Percentiles rank a stretch among this genome's conserved stretches.
phyloP scores from a whole-genome alignment of 2,329 filamentous ascomycete genomes.

The Diplodia intermedia region DNA sequence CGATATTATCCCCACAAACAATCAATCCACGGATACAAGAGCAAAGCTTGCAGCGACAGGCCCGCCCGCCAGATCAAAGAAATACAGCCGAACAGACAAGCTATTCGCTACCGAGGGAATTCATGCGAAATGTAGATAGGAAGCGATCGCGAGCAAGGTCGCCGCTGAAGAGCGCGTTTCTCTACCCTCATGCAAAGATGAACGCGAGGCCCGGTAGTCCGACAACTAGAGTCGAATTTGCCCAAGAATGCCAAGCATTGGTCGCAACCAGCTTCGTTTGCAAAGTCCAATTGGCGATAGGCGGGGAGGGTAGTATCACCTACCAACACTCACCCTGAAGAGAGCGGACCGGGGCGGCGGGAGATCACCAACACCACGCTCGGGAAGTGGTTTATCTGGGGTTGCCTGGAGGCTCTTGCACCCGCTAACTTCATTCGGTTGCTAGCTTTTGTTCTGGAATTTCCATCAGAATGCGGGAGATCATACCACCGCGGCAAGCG shows the following conservation, averaged over 20 bases:
- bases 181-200: not conserved
- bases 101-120: not conserved
- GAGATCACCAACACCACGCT: constrained; percentile 28
- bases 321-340: not conserved
- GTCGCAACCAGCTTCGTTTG: not conserved
- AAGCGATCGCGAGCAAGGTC: too few relatives aligned
- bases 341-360: constrained; percentile 20
- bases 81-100: not conserved
- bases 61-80: not conserved
- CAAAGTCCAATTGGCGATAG: not conserved
- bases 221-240: not conserved
- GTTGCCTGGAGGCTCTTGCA: constrained; percentile 22
- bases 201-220: not conserved
- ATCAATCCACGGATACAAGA: not conserved
- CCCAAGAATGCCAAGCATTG: too few relatives aligned
- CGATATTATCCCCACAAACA: not conserved
- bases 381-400: constrained; percentile 20
- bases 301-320: not conserved
- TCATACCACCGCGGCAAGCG: constrained; percentile 5
- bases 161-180: not conserved
- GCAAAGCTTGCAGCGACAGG: not conserved
- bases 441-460: constrained; percentile 25
- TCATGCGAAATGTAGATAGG: too few relatives aligned
- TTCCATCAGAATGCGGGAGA: not conserved
- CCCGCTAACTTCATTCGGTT: constrained; percentile 18